phyloP scores from a whole-genome alignment of 2,329 filamentous ascomycete genomes.

The Aspergillus ibericus region DNA sequence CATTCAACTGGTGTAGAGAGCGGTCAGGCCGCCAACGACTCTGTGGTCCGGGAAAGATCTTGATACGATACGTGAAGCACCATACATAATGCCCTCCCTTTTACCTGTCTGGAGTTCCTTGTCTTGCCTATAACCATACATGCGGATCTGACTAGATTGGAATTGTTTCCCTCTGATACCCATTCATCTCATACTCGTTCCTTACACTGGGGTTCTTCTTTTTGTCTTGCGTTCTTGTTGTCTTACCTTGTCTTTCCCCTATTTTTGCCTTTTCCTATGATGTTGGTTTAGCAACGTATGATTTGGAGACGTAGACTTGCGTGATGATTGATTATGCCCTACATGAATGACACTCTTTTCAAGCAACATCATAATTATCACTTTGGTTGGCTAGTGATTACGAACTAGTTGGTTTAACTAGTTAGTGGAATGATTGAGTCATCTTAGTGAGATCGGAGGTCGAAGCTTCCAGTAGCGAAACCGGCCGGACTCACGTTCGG shows the following conservation, averaged over 20 bases:
- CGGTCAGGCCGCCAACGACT: conserved; percentile 10
- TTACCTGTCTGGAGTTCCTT: not conserved
- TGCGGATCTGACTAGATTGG: not conserved
- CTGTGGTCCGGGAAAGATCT: conserved; percentile 27
- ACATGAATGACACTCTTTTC: not conserved
- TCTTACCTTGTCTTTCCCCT: not conserved
- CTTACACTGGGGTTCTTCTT: not conserved
- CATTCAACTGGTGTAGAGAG: conserved; percentile 27
- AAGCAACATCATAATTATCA: not conserved
- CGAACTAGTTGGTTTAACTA: not conserved
- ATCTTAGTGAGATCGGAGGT: not conserved
- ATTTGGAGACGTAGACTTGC: not conserved
- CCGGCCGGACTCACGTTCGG: not conserved
- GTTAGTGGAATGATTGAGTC: not conserved
- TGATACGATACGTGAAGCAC: conserved; percentile 11
- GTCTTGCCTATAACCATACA: not conserved
- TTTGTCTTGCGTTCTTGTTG: not conserved
- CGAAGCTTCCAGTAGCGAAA: conserved; percentile 1
- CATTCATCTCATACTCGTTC: not conserved
- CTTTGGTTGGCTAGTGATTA: not conserved
- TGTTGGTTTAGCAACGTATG: not conserved
- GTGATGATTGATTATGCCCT: not conserved
- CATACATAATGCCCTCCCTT: not conserved
- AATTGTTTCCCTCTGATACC: not conserved
- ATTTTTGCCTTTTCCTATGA: not conserved